Percentiles rank a stretch among this genome's conserved stretches.
Conservation (phyloP, 1,139 yeast genomes). For the Geotrichum cucujoidarum region DNA sequence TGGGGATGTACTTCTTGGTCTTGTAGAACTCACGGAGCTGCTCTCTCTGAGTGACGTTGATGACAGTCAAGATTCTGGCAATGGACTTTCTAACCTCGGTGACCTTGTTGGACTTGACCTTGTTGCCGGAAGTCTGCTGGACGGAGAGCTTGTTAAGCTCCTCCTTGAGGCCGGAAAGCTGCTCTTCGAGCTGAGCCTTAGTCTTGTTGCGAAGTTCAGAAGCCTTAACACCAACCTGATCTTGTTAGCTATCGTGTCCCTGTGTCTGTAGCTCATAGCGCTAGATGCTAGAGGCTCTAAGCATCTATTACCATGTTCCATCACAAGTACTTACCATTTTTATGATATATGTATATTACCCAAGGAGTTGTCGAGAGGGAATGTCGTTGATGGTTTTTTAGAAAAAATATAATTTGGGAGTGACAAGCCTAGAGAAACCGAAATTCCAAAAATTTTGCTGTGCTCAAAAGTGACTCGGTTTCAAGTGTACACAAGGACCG, state of each 20-base stretch:
- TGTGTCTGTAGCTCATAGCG: no score
- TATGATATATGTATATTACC: constrained; percentile 4
- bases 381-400: constrained; percentile 1
- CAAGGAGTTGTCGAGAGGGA: constrained; percentile 12
- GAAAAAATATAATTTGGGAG: constrained; percentile 1
- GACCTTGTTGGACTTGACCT: constrained; percentile 63
- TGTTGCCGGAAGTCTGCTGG: constrained; percentile 58
- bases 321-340: not conserved
- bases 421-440: no score
- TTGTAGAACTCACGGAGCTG: constrained; percentile 89
- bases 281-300: no score
- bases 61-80: constrained; percentile 96
- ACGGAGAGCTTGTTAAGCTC: constrained; percentile 95
- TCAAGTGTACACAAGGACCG: not conserved
- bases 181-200: constrained; percentile 91
- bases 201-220: constrained; percentile 97
- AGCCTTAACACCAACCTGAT: constrained; percentile 53
- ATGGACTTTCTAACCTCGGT: constrained; percentile 92
- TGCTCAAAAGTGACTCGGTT: no score
- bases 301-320: not conserved
- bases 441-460: no score
- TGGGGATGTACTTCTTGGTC: constrained; percentile 96
- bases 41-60: constrained; percentile 95
- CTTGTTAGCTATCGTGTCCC: not conserved
- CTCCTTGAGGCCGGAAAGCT: constrained; percentile 93